Conservation (phyloP, 2,329 filamentous ascomycete species). For the Colletotrichum acutatum region DNA sequence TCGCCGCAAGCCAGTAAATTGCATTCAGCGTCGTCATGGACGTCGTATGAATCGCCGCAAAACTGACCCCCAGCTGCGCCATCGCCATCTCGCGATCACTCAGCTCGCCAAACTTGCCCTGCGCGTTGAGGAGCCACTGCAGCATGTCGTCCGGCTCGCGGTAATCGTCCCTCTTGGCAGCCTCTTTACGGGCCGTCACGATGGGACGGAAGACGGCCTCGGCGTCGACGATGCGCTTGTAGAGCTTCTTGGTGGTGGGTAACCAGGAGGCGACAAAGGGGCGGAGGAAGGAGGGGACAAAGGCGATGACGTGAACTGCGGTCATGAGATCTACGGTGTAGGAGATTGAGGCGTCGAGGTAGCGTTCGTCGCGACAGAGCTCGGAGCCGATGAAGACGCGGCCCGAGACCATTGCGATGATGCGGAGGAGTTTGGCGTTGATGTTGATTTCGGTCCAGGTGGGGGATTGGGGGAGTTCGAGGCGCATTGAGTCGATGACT, state of each 20-base stretch:
- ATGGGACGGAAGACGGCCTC: conserved; percentile 49
- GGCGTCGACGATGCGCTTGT: conserved; percentile 45
- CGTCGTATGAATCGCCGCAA: conserved; percentile 65
- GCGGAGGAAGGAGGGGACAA: conserved; percentile 43
- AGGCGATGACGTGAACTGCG: conserved; percentile 23
- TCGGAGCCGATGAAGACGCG: conserved; percentile 60
- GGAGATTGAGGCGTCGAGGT: conserved; percentile 57
- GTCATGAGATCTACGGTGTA: conserved; percentile 47
- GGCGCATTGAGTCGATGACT: conserved; percentile 45
- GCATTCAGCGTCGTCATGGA: conserved; percentile 56
- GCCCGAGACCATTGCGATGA: conserved; percentile 59
- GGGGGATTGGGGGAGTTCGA: conserved; percentile 47
- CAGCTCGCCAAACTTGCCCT: conserved; percentile 45
- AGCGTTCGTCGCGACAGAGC: conserved; percentile 55
- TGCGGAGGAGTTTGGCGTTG: conserved; percentile 53
- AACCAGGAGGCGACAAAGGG: conserved; percentile 46
- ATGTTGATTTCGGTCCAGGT: conserved; percentile 55
- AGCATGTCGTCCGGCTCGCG: conserved; percentile 58
- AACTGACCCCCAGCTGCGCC: conserved; percentile 55
- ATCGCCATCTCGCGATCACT: conserved; percentile 50
- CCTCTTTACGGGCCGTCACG: conserved; percentile 44
- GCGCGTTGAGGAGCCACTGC: conserved; percentile 57
- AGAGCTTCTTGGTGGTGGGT: conserved; percentile 48
- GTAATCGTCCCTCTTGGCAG: background rate
- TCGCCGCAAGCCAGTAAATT: conserved; percentile 59